These are phyloP conservation scores for Leccinum ochraceum DNA, from an alignment of 768 basidiomycete genomes.

Conservation along the genomic window DNA sequence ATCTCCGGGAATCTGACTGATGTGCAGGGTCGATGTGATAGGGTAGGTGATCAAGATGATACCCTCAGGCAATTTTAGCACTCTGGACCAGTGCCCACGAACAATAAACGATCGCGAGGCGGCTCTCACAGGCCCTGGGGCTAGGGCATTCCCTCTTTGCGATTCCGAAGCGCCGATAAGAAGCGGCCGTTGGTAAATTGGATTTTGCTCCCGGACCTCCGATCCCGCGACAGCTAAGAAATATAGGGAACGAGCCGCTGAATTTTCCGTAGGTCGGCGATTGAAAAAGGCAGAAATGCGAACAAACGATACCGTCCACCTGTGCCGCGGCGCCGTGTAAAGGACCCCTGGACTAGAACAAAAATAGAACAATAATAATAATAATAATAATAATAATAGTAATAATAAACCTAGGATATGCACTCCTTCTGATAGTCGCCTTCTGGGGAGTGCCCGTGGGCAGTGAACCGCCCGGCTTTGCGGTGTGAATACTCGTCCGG, in stretches of 20 bases:
- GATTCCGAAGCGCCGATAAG: slow-evolving; percentile 16
- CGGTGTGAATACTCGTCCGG: slow-evolving; percentile 15
- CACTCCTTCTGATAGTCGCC: slow-evolving; percentile 10
- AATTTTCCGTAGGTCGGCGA: slow-evolving; percentile 30
- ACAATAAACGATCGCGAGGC: slow-evolving; percentile 23
- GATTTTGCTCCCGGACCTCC: background rate
- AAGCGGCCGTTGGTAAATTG: background rate
- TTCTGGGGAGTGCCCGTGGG: slow-evolving; percentile 9
- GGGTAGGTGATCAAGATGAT: slow-evolving; percentile 39
- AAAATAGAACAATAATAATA: slow-evolving; percentile 11
- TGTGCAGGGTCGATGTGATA: slow-evolving; percentile 39
- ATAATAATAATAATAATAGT: slow-evolving; percentile 16
- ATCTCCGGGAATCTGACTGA: slow-evolving; percentile 34
- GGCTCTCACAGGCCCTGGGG: slow-evolving; percentile 18
- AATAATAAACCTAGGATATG: slow-evolving; percentile 16
- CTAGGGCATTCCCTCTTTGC: slow-evolving; percentile 23
- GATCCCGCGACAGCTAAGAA: slow-evolving; percentile 1
- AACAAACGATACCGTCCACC: slow-evolving; percentile 14
- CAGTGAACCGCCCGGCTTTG: slow-evolving; percentile 7
- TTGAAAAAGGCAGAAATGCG: slow-evolving; percentile 26
- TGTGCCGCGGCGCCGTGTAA: slow-evolving; percentile 32
- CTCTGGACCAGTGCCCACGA: slow-evolving; percentile 13
- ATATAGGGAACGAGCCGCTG: slow-evolving; percentile 21
- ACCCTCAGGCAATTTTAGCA: slow-evolving; percentile 25
- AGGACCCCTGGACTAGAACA: slow-evolving; percentile 19